Conservation (phyloP, 225 moss, liverwort and hornwort genomes). For the Marchantia paleacea region DNA sequence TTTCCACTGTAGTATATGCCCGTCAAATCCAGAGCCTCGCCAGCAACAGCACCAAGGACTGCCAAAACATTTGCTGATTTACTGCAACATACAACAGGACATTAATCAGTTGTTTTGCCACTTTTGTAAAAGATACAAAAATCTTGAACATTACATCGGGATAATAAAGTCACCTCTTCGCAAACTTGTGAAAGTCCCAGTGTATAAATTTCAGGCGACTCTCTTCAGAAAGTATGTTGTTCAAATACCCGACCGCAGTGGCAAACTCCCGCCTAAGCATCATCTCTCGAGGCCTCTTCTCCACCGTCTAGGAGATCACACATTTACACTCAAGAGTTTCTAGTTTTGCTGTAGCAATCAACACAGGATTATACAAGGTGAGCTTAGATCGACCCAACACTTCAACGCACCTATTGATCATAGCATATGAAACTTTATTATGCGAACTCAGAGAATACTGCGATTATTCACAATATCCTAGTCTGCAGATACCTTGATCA, state of each 20-base stretch:
- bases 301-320: constrained; percentile 61
- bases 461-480: not conserved
- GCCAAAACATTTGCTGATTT: constrained; percentile 77
- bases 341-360: not conserved
- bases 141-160: not conserved
- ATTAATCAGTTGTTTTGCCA: not conserved
- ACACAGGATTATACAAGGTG: not conserved
- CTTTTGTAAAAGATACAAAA: not conserved
- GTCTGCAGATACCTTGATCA: constrained; percentile 61
- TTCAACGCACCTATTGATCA: no score
- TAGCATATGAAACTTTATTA: not conserved
- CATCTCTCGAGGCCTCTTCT: constrained; percentile 96
- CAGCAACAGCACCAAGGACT: constrained; percentile 82
- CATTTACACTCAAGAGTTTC: not conserved
- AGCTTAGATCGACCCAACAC: not conserved
- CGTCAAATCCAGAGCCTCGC: constrained; percentile 79
- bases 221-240: constrained; percentile 52
- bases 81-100: constrained; percentile 46
- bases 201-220: constrained; percentile 73
- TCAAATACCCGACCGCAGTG: constrained; percentile 72
- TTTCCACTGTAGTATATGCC: constrained; percentile 87
- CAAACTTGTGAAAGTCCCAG: constrained; percentile 93
- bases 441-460: not conserved
- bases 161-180: constrained; percentile 55
- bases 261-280: constrained; percentile 92